A percentile compares a stretch with the other conserved stretches of the same genome.
Evolutionary conservation across 306 rosid species (phyloP).

Genomic region (Pachyrhizus erosus): DNA sequence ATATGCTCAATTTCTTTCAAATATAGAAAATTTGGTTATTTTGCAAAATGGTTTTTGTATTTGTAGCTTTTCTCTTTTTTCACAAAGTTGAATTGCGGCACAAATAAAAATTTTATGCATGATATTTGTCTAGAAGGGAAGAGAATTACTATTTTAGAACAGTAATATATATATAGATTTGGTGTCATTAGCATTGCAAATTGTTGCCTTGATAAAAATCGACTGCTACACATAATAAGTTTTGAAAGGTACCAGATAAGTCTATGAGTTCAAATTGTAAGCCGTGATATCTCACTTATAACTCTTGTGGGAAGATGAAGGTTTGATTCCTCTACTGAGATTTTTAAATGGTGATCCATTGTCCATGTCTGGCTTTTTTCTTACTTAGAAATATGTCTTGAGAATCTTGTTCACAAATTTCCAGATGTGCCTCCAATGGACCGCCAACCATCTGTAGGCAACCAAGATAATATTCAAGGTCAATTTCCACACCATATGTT

Average conservation of each 20-base stretch:
- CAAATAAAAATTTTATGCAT: neutral
- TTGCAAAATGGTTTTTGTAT: slow-evolving; percentile 5
- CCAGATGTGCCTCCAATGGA: slow-evolving; percentile 72
- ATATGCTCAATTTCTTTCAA: neutral
- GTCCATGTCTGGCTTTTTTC: slow-evolving; percentile 10
- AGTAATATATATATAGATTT: slow-evolving; percentile 18
- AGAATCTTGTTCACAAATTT: slow-evolving; percentile 46
- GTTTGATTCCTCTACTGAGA: neutral
- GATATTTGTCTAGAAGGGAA: neutral
- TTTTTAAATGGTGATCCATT: slow-evolving; percentile 10
- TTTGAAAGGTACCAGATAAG: neutral
- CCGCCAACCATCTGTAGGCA: slow-evolving; percentile 63
- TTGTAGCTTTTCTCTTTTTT: neutral
- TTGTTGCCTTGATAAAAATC: slow-evolving; percentile 18
- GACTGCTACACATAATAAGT: neutral
- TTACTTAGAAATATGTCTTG: slow-evolving; percentile 32
- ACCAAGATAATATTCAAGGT: slow-evolving; percentile 80
- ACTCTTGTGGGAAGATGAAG: neutral
- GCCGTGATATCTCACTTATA: neutral
- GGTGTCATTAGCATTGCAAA: slow-evolving; percentile 15
- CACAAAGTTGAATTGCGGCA: neutral
- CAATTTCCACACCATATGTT: slow-evolving; percentile 89
- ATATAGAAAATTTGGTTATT: neutral
- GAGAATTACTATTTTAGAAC: neutral
- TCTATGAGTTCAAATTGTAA: neutral